Percentiles rank a stretch among this genome's conserved stretches.
Conservation (phyloP, 768 basidiomycete genomes). For the Pleurotus sapidus region DNA sequence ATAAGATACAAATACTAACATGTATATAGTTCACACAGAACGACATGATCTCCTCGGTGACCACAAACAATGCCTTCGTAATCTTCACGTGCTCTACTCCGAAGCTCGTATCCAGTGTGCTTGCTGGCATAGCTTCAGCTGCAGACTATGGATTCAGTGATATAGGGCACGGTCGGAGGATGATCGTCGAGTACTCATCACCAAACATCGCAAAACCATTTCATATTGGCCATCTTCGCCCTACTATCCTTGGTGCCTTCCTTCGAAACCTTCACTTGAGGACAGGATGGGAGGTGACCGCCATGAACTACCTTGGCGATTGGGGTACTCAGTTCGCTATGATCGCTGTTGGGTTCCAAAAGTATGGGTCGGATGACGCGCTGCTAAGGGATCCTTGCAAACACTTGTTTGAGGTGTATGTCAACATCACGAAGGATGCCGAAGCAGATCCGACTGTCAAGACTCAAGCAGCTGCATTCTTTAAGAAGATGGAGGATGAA, state of each 20-base stretch:
- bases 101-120: neutral
- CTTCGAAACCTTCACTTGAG: conserved; percentile 35
- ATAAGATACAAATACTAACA: neutral
- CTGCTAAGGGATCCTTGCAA: conserved; percentile 33
- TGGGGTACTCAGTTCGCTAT: conserved; percentile 38
- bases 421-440: conserved; percentile 30
- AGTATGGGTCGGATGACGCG: conserved; percentile 34
- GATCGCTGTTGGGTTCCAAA: conserved; percentile 34
- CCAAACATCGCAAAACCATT: conserved; percentile 45
- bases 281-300: conserved; percentile 32
- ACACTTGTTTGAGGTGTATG: conserved; percentile 40
- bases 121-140: neutral
- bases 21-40: neutral
- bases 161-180: conserved; percentile 10
- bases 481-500: conserved; percentile 34
- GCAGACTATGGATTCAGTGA: neutral
- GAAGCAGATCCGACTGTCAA: conserved; percentile 13
- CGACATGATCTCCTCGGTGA: neutral
- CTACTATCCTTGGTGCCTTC: conserved; percentile 40
- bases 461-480: conserved; percentile 22
- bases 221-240: conserved; percentile 37
- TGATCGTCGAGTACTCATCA: conserved; percentile 32
- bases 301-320: conserved; percentile 36
- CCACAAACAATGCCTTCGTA: neutral
- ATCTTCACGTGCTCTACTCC: neutral